Base-by-base conservation (phyloP, 2,329 filamentous ascomycete genomes). In the Penicillium sp. region DNA sequence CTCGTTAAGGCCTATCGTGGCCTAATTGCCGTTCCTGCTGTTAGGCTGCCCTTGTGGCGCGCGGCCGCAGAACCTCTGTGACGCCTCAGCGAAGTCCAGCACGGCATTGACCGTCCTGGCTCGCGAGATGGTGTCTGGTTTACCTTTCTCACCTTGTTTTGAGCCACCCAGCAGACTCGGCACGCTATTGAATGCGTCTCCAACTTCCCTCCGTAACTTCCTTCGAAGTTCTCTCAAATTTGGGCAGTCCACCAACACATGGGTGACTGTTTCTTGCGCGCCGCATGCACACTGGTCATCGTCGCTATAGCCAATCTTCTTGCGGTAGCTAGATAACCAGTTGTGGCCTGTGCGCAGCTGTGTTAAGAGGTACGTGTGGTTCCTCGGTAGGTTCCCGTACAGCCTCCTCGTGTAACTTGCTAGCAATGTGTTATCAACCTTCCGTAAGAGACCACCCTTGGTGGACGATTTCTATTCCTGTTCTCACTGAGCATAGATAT, bases 181-280 rank as follows among this genome's bases (percentile, higher is more conserved):
- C 7, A 33, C 29, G 29, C 29, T 33, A 13, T 14, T 33, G 29
- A 66, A 59, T 42, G 56, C 61, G 24, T 52, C 57, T 31, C 61
- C 57, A 26, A 62, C 58, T 45, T 66, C 54, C 19, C 47, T 34
- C 18, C 59, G 47, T 33, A 63, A 19, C 50, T 46, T 43, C 50
- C 33, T 55, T 11, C 54, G 46, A 19, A 61, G 26, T 23, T 37
- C 50, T 50, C 48, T 58, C 11, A 64, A 45, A 18, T 26, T 50
- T 11, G 54, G 59, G 45, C n/a, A n/a, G n/a, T n/a, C n/a, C n/a
- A n/a, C n/a, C n/a, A n/a, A n/a, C n/a, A n/a, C n/a, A n/a, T n/a
- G 57, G 14, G 52, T 33, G 10, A 67, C 54, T n/a, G 52, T 67
- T 40, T 65, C 61, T 46, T 29, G 54, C n/a, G 54, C 56, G 10